A percentile compares a stretch with the other conserved stretches of the same genome.
Evolutionary conservation across 2,329 filamentous ascomycete genomes (phyloP).

Genomic region (Chaetothyriales sp.): DNA sequence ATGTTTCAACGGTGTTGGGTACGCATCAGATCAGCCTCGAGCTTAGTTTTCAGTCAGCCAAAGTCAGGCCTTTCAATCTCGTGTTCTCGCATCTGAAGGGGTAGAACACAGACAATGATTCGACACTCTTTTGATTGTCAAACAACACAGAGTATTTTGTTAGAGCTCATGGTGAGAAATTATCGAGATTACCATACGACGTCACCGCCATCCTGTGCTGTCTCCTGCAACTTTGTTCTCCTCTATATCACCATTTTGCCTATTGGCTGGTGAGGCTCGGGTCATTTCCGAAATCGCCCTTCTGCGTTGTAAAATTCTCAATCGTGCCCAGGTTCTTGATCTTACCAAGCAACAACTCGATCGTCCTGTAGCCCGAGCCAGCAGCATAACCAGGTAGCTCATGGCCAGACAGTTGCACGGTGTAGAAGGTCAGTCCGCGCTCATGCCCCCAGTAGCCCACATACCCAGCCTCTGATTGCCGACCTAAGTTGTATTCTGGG

Average conservation of each 20-base stretch:
- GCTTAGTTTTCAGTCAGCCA: too few relatives aligned
- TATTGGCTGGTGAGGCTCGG: not conserved
- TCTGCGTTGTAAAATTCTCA: not conserved
- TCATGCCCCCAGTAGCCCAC: conserved; percentile 30
- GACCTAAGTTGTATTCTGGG: conserved; percentile 25
- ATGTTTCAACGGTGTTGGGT: too few relatives aligned
- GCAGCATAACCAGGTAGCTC: conserved; percentile 30
- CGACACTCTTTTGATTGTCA: too few relatives aligned
- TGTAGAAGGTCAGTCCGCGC: conserved; percentile 31
- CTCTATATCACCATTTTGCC: not conserved
- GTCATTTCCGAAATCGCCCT: not conserved
- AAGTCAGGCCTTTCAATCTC: too few relatives aligned
- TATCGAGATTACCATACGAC: not conserved
- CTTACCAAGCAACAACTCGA: conserved; percentile 63
- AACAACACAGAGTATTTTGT: too few relatives aligned
- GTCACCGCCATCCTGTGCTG: not conserved
- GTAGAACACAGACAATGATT: too few relatives aligned
- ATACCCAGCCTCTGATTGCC: conserved; percentile 27
- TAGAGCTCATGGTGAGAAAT: not conserved
- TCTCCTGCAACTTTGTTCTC: not conserved
- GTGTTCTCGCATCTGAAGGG: too few relatives aligned
- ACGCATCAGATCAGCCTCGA: too few relatives aligned
- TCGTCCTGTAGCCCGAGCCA: conserved; percentile 51
- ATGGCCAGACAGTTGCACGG: conserved; percentile 15
- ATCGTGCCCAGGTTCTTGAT: conserved; percentile 17